Evolutionary conservation across 1,284 basidiomycete genomes (phyloP).

Genomic region (Naganishia liquefaciens): DNA sequence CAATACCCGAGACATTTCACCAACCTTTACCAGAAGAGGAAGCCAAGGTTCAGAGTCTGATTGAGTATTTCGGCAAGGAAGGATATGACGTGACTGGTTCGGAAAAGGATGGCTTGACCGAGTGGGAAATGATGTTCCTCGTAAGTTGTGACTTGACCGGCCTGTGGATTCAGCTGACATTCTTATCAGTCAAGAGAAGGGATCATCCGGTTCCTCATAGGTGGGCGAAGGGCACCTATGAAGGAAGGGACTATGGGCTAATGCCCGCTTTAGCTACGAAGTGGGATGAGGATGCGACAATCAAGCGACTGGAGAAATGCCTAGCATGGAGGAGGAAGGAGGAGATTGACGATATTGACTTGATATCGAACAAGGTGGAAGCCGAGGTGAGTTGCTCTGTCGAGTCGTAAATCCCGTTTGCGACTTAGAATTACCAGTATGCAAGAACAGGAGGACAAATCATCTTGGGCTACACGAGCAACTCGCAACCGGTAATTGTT

Average conservation of each 20-base stretch:
- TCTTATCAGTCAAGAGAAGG: constrained; percentile 28
- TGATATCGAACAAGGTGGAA: constrained; percentile 39
- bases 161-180: too few species aligned
- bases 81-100: constrained; percentile 11
- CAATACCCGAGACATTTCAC: neutral
- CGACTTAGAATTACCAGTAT: constrained; percentile 4
- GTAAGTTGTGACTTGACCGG: constrained; percentile 5
- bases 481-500: constrained; percentile 31
- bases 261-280: constrained; percentile 37
- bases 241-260: neutral
- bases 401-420: neutral
- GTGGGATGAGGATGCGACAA: constrained; percentile 38
- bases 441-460: constrained; percentile 30
- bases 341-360: constrained; percentile 44
- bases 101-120: constrained; percentile 14
- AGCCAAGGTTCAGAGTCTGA: constrained; percentile 6
- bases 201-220: constrained; percentile 31
- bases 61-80: constrained; percentile 14
- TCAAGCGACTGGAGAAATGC: constrained; percentile 43
- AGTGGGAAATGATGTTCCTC: constrained; percentile 33
- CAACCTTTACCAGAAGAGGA: constrained; percentile 15
- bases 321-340: constrained; percentile 45
- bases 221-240: neutral
- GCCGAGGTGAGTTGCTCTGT: constrained; percentile 39
- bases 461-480: constrained; percentile 28